phyloP scores from a whole-genome alignment of 441 rosid species.

The Raphanus hybrid region DNA sequence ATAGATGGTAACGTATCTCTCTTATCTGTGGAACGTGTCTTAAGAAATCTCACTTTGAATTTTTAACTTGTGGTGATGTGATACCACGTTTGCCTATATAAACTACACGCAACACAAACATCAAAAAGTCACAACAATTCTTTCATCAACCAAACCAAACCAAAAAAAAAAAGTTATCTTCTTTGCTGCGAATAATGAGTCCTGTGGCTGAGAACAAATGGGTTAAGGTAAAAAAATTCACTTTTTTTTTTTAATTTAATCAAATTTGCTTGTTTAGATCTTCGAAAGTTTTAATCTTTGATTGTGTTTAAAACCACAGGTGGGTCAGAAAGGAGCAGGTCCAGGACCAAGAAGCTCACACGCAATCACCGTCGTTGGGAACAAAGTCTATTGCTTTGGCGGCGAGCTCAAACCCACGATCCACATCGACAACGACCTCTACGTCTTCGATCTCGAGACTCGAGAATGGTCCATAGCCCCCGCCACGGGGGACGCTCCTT shows the following conservation, averaged over 20 bases:
- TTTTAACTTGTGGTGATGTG: constrained; percentile 11
- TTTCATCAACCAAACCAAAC: background rate
- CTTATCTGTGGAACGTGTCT: background rate
- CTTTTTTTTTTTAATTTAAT: no score
- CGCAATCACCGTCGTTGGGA: constrained; percentile 68
- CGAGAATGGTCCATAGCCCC: constrained; percentile 65
- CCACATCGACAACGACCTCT: constrained; percentile 77
- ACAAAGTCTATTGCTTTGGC: constrained; percentile 77
- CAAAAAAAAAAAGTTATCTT: background rate
- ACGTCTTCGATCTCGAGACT: constrained; percentile 64
- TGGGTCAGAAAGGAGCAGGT: constrained; percentile 66
- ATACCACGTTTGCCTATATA: constrained; percentile 14
- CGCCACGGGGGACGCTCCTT: constrained; percentile 72
- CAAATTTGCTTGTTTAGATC: background rate
- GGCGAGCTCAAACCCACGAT: constrained; percentile 88
- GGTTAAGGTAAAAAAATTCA: constrained; percentile 22
- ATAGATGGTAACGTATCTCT: constrained; percentile 33
- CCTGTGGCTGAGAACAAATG: constrained; percentile 29
- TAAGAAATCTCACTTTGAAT: constrained; percentile 7
- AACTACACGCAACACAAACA: background rate
- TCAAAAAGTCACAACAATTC: background rate
- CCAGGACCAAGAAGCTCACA: constrained; percentile 97
- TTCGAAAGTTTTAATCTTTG: background rate
- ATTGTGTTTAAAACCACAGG: constrained; percentile 48
- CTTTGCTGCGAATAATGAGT: constrained; percentile 16